phyloP scores from a whole-genome alignment of 1,284 basidiomycete genomes.

The Marasmius fiardii region DNA sequence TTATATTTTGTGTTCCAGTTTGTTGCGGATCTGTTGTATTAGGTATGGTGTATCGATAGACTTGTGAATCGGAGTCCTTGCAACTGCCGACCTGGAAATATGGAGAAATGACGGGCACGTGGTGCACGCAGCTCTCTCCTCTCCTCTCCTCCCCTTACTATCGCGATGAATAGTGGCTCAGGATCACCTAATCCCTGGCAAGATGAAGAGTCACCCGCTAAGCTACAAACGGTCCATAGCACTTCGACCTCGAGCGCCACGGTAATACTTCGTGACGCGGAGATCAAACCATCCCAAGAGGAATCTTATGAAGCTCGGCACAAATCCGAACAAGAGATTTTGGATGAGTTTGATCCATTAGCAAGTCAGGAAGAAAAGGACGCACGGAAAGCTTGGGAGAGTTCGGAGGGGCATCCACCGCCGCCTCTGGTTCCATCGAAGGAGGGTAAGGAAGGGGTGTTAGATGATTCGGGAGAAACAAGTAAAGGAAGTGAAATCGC shows the following conservation, averaged over 20 bases:
- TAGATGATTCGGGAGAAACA: no score
- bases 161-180: not conserved
- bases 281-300: not conserved
- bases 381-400: constrained; percentile 60
- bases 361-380: constrained; percentile 51
- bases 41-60: not conserved
- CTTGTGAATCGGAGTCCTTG: not conserved
- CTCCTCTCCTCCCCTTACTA: not conserved
- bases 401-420: constrained; percentile 54
- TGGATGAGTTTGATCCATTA: constrained; percentile 67
- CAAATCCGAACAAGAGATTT: constrained; percentile 27
- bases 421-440: constrained; percentile 30
- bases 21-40: not conserved
- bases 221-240: not conserved
- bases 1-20: not conserved
- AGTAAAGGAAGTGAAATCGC: not conserved
- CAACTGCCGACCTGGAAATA: no score
- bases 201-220: not conserved
- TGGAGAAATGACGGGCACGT: not conserved
- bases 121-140: not conserved
- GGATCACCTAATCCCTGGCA: not conserved
- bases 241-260: not conserved
- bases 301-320: not conserved
- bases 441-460: not conserved
- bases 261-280: not conserved